Conservation (phyloP, 805 yeast genomes). For the Wickerhamiella galacta region DNA sequence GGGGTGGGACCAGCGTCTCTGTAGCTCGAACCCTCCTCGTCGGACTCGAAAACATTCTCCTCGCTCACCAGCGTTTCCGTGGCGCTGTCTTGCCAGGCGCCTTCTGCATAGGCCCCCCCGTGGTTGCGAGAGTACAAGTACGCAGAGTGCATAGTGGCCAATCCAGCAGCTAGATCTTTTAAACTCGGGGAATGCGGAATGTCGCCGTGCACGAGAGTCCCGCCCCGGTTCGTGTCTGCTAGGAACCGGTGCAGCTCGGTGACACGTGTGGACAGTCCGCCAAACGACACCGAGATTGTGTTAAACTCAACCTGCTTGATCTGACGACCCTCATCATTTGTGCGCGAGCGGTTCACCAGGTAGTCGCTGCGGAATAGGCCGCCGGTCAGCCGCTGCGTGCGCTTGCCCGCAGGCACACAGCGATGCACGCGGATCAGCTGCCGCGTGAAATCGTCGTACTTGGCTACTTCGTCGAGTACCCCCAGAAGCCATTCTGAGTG, state of each 20-base stretch:
- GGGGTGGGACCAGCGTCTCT: neutral
- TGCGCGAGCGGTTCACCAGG: constrained; percentile 36
- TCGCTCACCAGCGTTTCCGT: no score
- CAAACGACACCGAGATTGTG: constrained; percentile 90
- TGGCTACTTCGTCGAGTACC: constrained; percentile 30
- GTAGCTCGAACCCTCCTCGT: neutral
- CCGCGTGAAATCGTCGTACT: constrained; percentile 71
- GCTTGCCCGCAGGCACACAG: constrained; percentile 23
- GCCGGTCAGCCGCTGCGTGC: constrained; percentile 38
- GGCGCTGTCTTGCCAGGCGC: constrained; percentile 8
- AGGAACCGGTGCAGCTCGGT: constrained; percentile 53
- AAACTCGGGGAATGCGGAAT: constrained; percentile 58
- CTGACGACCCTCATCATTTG: constrained; percentile 23
- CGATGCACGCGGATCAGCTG: constrained; percentile 46
- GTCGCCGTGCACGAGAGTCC: constrained; percentile 24
- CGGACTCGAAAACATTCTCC: constrained; percentile 1
- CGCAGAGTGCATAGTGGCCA: constrained; percentile 45
- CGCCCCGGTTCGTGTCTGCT: constrained; percentile 26
- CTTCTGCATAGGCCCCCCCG: neutral
- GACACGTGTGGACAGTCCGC: constrained; percentile 71
- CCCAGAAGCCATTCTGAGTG: constrained; percentile 48
- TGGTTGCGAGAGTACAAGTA: constrained; percentile 24
- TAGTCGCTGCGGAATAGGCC: constrained; percentile 89
- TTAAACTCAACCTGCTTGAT: constrained; percentile 94
- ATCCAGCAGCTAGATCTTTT: constrained; percentile 43